phyloP scores from a whole-genome alignment of 345 rosid genomes.

The Arabidopsis suecica region DNA sequence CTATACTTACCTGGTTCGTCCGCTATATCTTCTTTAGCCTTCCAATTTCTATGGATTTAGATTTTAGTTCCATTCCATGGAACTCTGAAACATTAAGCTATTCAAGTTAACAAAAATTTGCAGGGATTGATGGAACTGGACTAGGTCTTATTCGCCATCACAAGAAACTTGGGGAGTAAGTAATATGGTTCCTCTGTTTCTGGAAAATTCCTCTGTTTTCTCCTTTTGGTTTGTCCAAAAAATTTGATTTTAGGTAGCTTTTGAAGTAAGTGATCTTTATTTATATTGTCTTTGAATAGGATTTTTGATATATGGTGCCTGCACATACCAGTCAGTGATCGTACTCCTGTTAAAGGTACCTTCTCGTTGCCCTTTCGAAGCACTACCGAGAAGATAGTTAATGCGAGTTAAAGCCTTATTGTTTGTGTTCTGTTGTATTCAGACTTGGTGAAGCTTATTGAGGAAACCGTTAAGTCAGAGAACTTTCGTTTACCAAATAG shows the following conservation, averaged over 20 bases:
- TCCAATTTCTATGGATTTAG: background rate
- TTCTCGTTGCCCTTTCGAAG: background rate
- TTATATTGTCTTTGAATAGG: conserved; percentile 47
- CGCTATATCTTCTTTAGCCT: background rate
- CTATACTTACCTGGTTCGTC: conserved; percentile 59
- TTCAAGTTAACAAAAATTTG: conserved; percentile 15
- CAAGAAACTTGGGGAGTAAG: conserved; percentile 66
- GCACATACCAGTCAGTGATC: conserved; percentile 66
- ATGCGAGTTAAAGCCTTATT: background rate
- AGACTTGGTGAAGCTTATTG: conserved; percentile 63
- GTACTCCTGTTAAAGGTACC: conserved; percentile 60
- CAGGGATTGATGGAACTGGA: conserved; percentile 86
- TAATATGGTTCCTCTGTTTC: conserved; percentile 9
- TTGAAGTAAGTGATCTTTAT: background rate
- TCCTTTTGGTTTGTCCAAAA: background rate
- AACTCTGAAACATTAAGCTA: background rate
- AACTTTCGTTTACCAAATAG: conserved; percentile 46
- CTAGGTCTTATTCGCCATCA: conserved; percentile 71
- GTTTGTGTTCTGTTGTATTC: conserved; percentile 23
- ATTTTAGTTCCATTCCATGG: background rate
- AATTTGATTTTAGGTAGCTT: background rate
- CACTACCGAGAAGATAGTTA: background rate
- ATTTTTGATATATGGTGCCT: conserved; percentile 72
- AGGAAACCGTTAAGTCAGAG: conserved; percentile 53
- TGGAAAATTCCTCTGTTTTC: background rate